phyloP scores from a whole-genome alignment of 768 basidiomycete species.

The Mycena kentingensis region DNA sequence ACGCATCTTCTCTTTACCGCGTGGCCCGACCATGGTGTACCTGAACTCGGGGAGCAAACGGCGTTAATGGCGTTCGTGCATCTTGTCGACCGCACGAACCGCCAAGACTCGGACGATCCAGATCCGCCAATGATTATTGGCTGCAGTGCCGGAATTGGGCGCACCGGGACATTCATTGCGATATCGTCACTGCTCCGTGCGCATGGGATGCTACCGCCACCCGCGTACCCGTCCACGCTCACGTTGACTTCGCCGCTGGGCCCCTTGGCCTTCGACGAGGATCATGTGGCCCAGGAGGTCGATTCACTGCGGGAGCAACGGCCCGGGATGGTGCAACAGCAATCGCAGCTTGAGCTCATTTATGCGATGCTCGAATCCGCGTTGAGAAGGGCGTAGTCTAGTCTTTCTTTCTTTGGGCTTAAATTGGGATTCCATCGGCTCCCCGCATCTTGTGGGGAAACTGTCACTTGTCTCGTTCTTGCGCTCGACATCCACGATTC shows the following conservation, averaged over 20 bases:
- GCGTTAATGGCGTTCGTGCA: constrained; percentile 62
- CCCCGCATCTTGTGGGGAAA: no score
- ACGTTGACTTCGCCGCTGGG: constrained; percentile 57
- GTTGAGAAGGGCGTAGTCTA: constrained; percentile 16
- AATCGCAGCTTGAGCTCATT: constrained; percentile 64
- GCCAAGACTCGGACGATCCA: constrained; percentile 47
- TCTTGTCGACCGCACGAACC: constrained; percentile 67
- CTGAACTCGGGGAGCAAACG: constrained; percentile 57
- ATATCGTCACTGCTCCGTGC: constrained; percentile 75
- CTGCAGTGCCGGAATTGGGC: constrained; percentile 86
- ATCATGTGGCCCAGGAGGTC: constrained; percentile 69
- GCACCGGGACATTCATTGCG: constrained; percentile 86
- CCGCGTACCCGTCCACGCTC: constrained; percentile 35
- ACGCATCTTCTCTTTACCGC: constrained; percentile 71
- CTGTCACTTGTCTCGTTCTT: no score
- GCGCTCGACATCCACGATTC: no score
- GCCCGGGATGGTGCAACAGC: constrained; percentile 77
- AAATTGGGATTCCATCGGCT: no score
- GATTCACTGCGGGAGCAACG: constrained; percentile 81
- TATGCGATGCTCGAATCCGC: constrained; percentile 56
- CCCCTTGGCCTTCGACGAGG: constrained; percentile 53
- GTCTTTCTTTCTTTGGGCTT: no score
- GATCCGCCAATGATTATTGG: constrained; percentile 81
- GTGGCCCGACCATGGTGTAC: constrained; percentile 90
- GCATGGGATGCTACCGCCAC: constrained; percentile 47